Conservation (phyloP, 2,329 filamentous ascomycete species). For the Dactylellina parvicollis region DNA sequence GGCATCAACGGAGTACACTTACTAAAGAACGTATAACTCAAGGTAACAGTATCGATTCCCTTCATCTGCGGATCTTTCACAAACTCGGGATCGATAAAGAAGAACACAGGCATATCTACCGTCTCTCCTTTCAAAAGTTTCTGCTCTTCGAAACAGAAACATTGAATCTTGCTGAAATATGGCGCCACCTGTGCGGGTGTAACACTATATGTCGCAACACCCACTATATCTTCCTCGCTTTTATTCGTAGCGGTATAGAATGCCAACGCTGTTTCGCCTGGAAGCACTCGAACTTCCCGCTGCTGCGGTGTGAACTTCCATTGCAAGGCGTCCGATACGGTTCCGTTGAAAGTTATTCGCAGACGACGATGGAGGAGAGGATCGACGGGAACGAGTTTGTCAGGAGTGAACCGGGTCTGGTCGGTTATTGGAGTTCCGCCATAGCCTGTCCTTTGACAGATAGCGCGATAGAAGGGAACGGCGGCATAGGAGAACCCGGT, state of each 20-base stretch:
- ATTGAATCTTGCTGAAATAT: conserved; percentile 99
- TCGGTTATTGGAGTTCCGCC: conserved; percentile 65
- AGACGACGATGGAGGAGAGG: conserved; percentile 71
- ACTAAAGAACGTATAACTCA: conserved; percentile 99
- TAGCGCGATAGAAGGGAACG: conserved; percentile 83
- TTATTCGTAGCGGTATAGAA: conserved; percentile 98
- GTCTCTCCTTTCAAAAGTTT: conserved; percentile 92
- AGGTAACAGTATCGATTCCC: conserved; percentile 90
- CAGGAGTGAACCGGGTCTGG: conserved; percentile 73
- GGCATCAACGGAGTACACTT: conserved; percentile 62
- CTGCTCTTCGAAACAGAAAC: conserved; percentile 98
- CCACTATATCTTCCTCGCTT: conserved; percentile 91
- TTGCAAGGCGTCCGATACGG: conserved; percentile 90
- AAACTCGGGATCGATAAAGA: conserved; percentile 97
- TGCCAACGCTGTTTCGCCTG: conserved; percentile 93
- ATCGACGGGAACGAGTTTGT: conserved; percentile 79
- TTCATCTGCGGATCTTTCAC: conserved; percentile 91
- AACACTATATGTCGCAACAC: conserved; percentile 96
- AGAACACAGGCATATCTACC: conserved; percentile 99
- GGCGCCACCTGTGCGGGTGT: conserved; percentile 94
- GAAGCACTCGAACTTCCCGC: conserved; percentile 91
- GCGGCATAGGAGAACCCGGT: conserved; percentile 83
- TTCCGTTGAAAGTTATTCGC: conserved; percentile 94
- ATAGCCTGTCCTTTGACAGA: conserved; percentile 68
- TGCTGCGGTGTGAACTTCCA: conserved; percentile 99